Evolutionary conservation across 164 flowering plant species (phyloP), one percentile per base, ranked within the genome.

Genomic region (Cinnamomum chago): DNA sequence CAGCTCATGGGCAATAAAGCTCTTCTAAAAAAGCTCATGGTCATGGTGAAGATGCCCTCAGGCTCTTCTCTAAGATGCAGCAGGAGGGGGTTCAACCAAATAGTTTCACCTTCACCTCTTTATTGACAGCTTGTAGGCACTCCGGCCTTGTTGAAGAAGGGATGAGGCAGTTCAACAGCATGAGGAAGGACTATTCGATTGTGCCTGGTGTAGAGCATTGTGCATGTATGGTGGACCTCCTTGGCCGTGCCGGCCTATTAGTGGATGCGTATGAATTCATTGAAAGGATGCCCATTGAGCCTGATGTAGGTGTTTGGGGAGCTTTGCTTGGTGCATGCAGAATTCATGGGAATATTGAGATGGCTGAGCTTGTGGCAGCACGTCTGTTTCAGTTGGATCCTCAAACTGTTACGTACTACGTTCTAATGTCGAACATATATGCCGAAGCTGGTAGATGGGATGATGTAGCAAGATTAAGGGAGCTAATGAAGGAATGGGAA

Each of bases 381-480:
- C 65, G 27, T 30, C 50, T 84, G 23, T 73, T 76, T 64, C 55
- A 33, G 28, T 67, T 78, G 75, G 74, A 80, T 58, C 83, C 80
- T 50, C 79, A 78, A 50, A 72, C 73, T 70, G 71, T 71, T 17
- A 77, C 80, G 30, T 80, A 40, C 25, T 76, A 80, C 75, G 71
- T 84, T 50, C 76, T 80, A 3, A 72, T 84, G 84, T 74, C 79
- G 9, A 80, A 82, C 70, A 78, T 80, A 15, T 80, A 82, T 74
- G 81, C 78, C 0, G 81, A 80, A 65, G 78, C 77, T 18, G 82
- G 83, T 64, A 76, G 79, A 73, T 82, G 83, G 86, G 83, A 82
- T 62, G 80, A 79, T 50, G 84, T 67, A 50, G 74, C 47, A 13
- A 76, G 75, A 73, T 77, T 82, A 69, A 80, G 78, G 51, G 76